Evolutionary conservation across 192 early-diverging fungal species (phyloP).

Genomic region (Helicostylum pulchrum): DNA sequence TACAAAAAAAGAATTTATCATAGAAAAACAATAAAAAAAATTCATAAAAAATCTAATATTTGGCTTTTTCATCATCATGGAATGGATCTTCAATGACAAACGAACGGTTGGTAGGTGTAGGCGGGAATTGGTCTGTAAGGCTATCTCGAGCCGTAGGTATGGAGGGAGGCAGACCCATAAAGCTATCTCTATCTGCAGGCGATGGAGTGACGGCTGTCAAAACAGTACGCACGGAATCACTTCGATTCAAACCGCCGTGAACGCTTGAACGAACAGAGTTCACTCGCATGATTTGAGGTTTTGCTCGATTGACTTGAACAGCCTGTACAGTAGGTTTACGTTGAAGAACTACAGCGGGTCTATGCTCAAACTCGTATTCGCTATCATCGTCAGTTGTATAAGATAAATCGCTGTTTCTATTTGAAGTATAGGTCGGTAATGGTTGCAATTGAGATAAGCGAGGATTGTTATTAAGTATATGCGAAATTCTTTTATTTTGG

Average conservation of each 20-base stretch:
- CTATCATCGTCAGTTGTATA: background rate
- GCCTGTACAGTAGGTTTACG: slow-evolving; percentile 19
- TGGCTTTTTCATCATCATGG: background rate
- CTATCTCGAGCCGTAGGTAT: too few species aligned
- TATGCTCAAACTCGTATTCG: background rate
- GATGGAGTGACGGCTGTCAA: background rate
- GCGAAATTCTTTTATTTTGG: background rate
- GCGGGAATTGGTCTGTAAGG: too few species aligned
- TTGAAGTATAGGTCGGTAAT: background rate
- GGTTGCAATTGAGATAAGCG: background rate
- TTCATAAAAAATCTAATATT: too few species aligned
- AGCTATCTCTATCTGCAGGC: background rate
- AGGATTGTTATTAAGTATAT: background rate
- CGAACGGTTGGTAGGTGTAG: too few species aligned
- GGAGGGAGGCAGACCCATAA: too few species aligned
- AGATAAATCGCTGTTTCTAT: background rate
- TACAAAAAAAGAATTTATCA: background rate
- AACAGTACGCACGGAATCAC: slow-evolving; percentile 26
- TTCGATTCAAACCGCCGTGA: slow-evolving; percentile 12
- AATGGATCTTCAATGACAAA: slow-evolving; percentile 10
- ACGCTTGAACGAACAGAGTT: slow-evolving; percentile 23
- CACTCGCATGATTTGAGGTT: slow-evolving; percentile 34
- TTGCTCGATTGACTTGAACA: slow-evolving; percentile 34
- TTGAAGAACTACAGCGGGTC: background rate
- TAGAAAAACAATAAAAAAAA: too few species aligned